A percentile compares a stretch with the other conserved stretches of the same genome.
phyloP scores from a whole-genome alignment of 2,329 filamentous ascomycete genomes.

The Colletotrichum sp. region DNA sequence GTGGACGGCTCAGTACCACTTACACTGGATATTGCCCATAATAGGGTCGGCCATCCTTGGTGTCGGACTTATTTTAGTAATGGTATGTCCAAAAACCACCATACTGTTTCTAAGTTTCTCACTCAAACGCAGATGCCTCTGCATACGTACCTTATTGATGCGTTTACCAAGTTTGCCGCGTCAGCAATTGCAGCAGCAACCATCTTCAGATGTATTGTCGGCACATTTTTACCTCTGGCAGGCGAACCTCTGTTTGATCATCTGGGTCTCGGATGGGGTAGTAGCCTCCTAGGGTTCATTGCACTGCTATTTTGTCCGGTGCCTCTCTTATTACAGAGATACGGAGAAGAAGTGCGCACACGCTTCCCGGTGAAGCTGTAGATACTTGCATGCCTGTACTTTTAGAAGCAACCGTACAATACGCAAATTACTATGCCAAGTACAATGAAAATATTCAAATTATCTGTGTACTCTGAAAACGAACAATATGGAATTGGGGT shows the following conservation, averaged over 20 bases:
- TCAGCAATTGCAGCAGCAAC: background rate
- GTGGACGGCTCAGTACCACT: background rate
- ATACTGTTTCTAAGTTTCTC: background rate
- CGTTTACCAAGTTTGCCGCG: background rate
- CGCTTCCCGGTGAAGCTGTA: background rate
- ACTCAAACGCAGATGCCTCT: background rate
- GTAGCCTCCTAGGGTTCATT: background rate
- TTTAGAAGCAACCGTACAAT: background rate
- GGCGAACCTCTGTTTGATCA: background rate
- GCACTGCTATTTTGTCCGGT: background rate
- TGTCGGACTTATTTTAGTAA: background rate
- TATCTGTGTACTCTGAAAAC: fast-evolving
- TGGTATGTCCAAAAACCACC: background rate
- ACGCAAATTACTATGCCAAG: background rate
- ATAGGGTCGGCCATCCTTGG: background rate
- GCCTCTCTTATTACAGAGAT: background rate
- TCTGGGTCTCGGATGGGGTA: background rate
- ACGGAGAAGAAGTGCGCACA: background rate
- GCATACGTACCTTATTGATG: background rate
- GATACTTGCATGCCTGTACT: fast-evolving
- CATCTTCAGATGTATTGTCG: background rate
- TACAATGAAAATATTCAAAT: background rate
- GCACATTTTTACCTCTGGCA: background rate
- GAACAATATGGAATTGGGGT: background rate
- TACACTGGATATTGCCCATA: background rate